Evolutionary conservation across 2,329 filamentous ascomycete genomes (phyloP).

Genomic region (Magnaporthiopsis poae): DNA sequence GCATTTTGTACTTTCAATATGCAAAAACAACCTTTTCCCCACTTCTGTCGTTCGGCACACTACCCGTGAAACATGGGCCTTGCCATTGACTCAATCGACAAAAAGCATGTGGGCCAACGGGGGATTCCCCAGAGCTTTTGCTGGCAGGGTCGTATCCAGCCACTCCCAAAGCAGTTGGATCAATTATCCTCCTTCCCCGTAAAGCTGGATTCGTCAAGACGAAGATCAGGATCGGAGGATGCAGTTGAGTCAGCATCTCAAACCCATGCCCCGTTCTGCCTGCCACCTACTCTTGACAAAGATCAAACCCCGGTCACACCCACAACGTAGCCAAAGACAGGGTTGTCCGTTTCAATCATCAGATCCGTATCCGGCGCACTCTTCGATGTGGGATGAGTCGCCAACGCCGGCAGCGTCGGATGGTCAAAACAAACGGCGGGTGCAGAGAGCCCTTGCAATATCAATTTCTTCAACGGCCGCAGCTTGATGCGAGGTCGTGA

Average conservation of each 20-base stretch:
- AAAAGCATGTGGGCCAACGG: too few relatives aligned
- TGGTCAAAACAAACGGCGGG: background rate
- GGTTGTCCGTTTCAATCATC: background rate
- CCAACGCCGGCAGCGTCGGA: too few relatives aligned
- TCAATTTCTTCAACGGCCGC: background rate
- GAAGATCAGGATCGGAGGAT: too few relatives aligned
- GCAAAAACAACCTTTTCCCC: background rate
- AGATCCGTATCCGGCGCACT: background rate
- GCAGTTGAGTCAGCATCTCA: background rate
- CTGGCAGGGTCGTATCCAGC: too few relatives aligned
- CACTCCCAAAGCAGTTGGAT: too few relatives aligned
- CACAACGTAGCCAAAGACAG: too few relatives aligned
- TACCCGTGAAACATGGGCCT: too few relatives aligned
- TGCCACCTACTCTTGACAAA: background rate
- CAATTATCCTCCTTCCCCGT: too few relatives aligned
- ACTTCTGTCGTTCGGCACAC: background rate
- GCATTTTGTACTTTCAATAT: background rate
- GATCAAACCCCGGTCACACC: background rate
- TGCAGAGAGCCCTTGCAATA: background rate
- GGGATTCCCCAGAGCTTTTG: too few relatives aligned
- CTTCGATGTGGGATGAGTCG: background rate
- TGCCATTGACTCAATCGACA: too few relatives aligned
- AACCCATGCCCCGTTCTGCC: background rate
- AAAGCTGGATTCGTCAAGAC: too few relatives aligned
- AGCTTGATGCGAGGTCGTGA: background rate